Conservation (phyloP, 2,329 filamentous ascomycete species). For the Phaeosphaeriaceae sp. region DNA sequence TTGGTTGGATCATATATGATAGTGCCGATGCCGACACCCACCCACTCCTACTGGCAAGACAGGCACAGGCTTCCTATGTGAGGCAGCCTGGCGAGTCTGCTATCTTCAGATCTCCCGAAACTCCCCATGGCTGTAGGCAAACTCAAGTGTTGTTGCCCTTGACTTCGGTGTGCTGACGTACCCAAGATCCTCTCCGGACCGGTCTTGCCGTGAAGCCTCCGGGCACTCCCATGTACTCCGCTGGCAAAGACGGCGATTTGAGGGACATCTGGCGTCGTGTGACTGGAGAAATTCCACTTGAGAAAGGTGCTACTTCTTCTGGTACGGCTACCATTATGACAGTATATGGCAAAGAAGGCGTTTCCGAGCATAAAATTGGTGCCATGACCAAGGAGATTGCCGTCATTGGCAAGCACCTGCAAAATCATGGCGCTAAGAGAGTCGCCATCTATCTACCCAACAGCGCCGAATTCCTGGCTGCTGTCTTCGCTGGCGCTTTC, state of each 20-base stretch:
- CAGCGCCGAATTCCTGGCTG: constrained; percentile 82
- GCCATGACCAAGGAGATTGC: constrained; percentile 86
- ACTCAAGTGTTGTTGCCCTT: not conserved
- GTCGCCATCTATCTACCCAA: constrained; percentile 93
- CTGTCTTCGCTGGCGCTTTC: constrained; percentile 86
- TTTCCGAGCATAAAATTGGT: constrained; percentile 72
- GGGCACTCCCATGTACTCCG: constrained; percentile 80
- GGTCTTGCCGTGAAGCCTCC: constrained; percentile 75
- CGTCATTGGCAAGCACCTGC: constrained; percentile 78
- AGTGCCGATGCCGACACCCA: constrained; percentile 87
- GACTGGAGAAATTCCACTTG: constrained; percentile 67
- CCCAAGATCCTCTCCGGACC: constrained; percentile 44
- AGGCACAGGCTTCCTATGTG: constrained; percentile 78
- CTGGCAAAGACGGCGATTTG: constrained; percentile 85
- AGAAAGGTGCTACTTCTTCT: constrained; percentile 67
- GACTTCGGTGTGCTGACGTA: constrained; percentile 23
- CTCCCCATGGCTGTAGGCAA: constrained; percentile 72
- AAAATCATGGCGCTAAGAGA: constrained; percentile 70
- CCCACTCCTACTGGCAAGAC: constrained; percentile 85
- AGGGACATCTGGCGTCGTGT: constrained; percentile 87
- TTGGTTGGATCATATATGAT: constrained; percentile 74
- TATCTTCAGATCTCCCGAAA: constrained; percentile 81
- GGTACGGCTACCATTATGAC: constrained; percentile 77
- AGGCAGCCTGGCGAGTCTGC: constrained; percentile 85
- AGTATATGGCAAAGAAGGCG: constrained; percentile 75